Evolutionary conservation across 306 rosid species (phyloP).

Genomic region (Morella rubra): DNA sequence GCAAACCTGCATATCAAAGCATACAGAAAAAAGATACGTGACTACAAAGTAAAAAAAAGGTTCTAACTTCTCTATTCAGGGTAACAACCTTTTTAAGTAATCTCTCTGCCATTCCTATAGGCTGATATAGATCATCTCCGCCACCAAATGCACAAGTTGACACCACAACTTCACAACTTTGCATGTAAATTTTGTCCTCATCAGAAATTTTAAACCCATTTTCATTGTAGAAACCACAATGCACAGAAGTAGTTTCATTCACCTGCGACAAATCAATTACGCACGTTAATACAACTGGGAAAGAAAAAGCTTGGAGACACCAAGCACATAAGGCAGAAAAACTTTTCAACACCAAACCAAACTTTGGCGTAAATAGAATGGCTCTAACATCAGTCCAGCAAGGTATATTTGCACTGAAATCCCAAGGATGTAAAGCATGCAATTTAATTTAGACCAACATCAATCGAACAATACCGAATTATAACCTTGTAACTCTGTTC

Average conservation of each 20-base stretch:
- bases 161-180: constrained; percentile 64
- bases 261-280: constrained; percentile 36
- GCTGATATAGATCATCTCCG: constrained; percentile 44
- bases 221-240: constrained; percentile 70
- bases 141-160: constrained; percentile 96
- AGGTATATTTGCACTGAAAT: background rate
- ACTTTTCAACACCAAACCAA: background rate
- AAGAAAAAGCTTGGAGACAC: constrained; percentile 25
- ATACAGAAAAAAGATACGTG: background rate
- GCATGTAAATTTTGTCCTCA: constrained; percentile 32
- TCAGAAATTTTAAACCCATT: constrained; percentile 1
- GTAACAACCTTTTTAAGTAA: constrained; percentile 1
- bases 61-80: background rate
- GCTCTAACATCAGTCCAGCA: background rate
- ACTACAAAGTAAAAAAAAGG: background rate
- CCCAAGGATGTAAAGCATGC: background rate
- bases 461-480: constrained; percentile 15
- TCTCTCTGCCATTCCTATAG: background rate
- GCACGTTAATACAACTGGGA: background rate
- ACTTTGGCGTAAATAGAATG: background rate
- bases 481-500: constrained; percentile 68
- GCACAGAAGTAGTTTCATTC: constrained; percentile 51
- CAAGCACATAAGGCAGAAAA: constrained; percentile 16
- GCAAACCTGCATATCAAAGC: constrained; percentile 53
- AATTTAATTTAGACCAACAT: constrained; percentile 10